Conservation (phyloP, 371 early-diverging fungal genomes). For the Nematocida major region DNA sequence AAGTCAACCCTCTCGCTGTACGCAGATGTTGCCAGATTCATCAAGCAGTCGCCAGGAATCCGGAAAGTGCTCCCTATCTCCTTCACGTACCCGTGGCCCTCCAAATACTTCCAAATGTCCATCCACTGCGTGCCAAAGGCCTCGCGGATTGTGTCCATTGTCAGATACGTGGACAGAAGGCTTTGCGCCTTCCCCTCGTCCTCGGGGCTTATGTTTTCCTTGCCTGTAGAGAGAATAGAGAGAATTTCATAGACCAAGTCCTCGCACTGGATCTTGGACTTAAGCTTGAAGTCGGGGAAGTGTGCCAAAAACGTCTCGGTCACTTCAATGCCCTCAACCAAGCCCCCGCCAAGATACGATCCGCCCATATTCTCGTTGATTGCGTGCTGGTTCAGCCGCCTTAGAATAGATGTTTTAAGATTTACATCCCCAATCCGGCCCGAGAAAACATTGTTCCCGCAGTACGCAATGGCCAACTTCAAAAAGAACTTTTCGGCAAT, state of each 20-base stretch:
- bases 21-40: constrained; percentile 17
- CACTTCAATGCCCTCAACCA: constrained; percentile 39
- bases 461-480: constrained; percentile 55
- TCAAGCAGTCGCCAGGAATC: constrained; percentile 44
- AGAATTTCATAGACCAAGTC: constrained; percentile 39
- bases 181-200: constrained; percentile 48
- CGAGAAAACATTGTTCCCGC: constrained; percentile 55
- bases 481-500: constrained; percentile 61
- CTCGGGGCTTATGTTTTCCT: constrained; percentile 36
- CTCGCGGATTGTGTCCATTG: constrained; percentile 1
- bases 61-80: constrained; percentile 6
- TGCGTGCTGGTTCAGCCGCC: constrained; percentile 55
- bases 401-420: constrained; percentile 61
- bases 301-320: constrained; percentile 59
- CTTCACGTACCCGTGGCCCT: neutral
- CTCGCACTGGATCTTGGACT: constrained; percentile 49
- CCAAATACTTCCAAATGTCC: constrained; percentile 42
- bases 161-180: constrained; percentile 46
- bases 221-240: constrained; percentile 40
- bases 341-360: constrained; percentile 11
- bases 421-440: constrained; percentile 62
- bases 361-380: neutral
- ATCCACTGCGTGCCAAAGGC: constrained; percentile 41
- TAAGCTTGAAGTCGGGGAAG: constrained; percentile 55
- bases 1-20: constrained; percentile 59